Evolutionary conservation across 306 rosid species (phyloP), one percentile per base, ranked within the genome.

Genomic region (Macrotyloma uniflorum): DNA sequence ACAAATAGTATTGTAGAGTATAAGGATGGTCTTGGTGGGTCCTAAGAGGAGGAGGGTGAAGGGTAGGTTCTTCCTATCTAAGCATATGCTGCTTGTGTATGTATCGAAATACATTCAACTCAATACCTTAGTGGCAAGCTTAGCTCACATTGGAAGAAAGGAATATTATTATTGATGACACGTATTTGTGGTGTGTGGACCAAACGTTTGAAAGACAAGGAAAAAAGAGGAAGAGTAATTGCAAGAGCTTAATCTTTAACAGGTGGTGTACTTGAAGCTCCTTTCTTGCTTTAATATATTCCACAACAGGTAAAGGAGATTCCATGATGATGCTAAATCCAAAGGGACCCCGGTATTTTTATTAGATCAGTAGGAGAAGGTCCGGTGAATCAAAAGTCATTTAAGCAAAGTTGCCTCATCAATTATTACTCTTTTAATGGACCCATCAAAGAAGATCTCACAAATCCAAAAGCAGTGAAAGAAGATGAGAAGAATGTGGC

Each of bases 401-500:
- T 68, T 83, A 83, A 86, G 79, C 87, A 85, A 87, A 89, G 88
- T 81, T 77, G 83, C 80, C 72, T 86, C 85, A 81, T 89, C 90
- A 87, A 91, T 88, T 86, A 87, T 88, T 91, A 88, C 89, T 85
- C 91, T 72, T 85, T 70, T 75, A 78, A 72, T 80, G 88, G 91
- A 50, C 88, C 90, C 87, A 83, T 73, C 79, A 26, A 79, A 50
- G 62, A 80, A 85, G 85, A 89, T 89, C 85, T 85, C 79, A 78
- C 78, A 76, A 68, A 80, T 86, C 76, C 70, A 83, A 91, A 87
- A 86, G 88, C 80, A 82, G 67, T 57, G 83, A 83, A 85, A 82
- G 89, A 83, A 83, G 95, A 86, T 89, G 84, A 85, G 90, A 89
- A 84, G 92, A 90, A 90, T 88, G 83, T 89, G 93, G 87, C 96